Evolutionary conservation across 2,329 filamentous ascomycete species (phyloP), one percentile per base, ranked within the genome.

Genomic region (Colletotrichum tofieldiae): DNA sequence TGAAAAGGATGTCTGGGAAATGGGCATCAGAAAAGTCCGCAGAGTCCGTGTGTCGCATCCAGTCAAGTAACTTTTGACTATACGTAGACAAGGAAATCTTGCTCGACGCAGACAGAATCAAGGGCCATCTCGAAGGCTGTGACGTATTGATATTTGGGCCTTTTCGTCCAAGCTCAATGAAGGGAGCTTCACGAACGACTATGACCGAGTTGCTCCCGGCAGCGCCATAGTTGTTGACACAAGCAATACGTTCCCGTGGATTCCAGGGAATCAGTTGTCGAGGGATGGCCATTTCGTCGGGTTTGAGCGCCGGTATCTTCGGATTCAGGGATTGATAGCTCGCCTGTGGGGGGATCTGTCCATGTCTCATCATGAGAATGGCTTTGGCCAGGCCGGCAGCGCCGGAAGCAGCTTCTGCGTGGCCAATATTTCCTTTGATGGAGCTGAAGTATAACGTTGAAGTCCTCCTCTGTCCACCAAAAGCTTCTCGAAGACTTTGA

Each of bases 381-480:
- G 77, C 66, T 52, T 80, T 80, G 23, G 73, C 64, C 7, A 80
- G 37, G 1, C 75, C 76, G 0, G 76, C 77, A 7, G 75, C 65
- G 5, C 79, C 79, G 8, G 79, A 79, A 0, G 66, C 71, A 14
- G 60, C 66, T 35, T 73, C 71, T 2, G 45, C 47, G 11, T 73
- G 71, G 16, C 84, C 86, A 72, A 93, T 86, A 66, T 89, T 88
- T 2, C 71, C 65, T 20, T 73, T 73, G 20, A 73, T 60, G 11
- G 71, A 73, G 20, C 43, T 20, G 6, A 73, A 43, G 16, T 43
- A 49, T 1, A 70, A 61, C 9, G 16, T 88, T 75, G 89, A 86
- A 3, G 18, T 39, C 29, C 59, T 49, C 2, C 23, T 41, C 14
- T 41, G 23, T 3, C 41, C 49, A 5, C 51, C 60, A 3, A 69